Evolutionary conservation across 495 filamentous ascomycete genomes (phyloP).

Genomic region (Choiromyces venosus): DNA sequence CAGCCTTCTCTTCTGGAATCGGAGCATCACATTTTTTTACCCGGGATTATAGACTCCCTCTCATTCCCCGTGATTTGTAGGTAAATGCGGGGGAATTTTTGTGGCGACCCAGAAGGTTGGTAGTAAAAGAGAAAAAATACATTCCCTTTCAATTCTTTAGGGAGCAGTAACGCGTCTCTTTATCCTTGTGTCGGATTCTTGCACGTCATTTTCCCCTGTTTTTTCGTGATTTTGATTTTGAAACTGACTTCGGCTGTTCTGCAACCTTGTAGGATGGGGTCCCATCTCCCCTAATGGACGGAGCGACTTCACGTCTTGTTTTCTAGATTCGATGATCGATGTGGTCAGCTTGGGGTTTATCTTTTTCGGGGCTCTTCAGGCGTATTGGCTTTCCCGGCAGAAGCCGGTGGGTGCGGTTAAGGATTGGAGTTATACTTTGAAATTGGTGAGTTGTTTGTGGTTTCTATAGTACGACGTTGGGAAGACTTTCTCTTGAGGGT

Average conservation of each 20-base stretch:
- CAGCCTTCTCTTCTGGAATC: not conserved
- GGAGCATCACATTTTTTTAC: not conserved
- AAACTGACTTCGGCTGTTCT: slow-evolving; percentile 14
- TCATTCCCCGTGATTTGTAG: not conserved
- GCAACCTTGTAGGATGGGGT: slow-evolving; percentile 65
- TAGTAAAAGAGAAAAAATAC: not conserved
- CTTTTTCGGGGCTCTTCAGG: slow-evolving; percentile 64
- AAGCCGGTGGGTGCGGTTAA: slow-evolving; percentile 58
- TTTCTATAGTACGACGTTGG: not conserved
- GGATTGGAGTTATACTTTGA: slow-evolving; percentile 94
- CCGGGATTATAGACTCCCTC: not conserved
- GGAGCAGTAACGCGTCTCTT: not conserved
- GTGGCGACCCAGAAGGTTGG: slow-evolving; percentile 40
- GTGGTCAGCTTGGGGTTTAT: slow-evolving; percentile 71
- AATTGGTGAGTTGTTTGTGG: slow-evolving; percentile 59
- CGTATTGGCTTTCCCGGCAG: slow-evolving; percentile 63
- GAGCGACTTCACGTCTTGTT: slow-evolving; percentile 95
- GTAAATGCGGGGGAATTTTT: slow-evolving; percentile 28
- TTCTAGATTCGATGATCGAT: slow-evolving; percentile 79
- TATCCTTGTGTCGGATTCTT: not conserved
- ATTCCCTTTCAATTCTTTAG: not conserved
- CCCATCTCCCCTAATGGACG: slow-evolving; percentile 67
- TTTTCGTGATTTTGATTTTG: slow-evolving; percentile 15
- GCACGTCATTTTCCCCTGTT: slow-evolving; percentile 7
- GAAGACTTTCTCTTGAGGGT: slow-evolving; percentile 8